These are phyloP conservation scores for Flueggea neowawraea DNA, from an alignment of 441 rosid species.

Conservation along the genomic window DNA sequence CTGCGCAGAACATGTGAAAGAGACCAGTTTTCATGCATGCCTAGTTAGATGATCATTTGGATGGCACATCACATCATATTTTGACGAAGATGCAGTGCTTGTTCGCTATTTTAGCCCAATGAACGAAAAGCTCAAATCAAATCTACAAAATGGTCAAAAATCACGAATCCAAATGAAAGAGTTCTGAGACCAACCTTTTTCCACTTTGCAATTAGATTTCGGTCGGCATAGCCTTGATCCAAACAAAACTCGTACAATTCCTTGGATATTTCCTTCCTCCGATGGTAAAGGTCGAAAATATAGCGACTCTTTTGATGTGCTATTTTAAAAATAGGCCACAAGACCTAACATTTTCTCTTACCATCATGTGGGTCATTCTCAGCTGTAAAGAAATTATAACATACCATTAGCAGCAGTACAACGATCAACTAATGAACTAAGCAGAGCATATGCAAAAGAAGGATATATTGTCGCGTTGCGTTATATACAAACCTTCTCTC, in stretches of 20 bases:
- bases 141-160: background rate
- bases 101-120: background rate
- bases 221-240: conserved; percentile 61
- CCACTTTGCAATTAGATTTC: conserved; percentile 66
- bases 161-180: too few relatives aligned
- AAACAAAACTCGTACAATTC: conserved; percentile 66
- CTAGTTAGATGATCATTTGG: too few relatives aligned
- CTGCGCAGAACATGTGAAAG: too few relatives aligned
- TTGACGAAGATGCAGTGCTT: background rate
- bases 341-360: conserved; percentile 60
- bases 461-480: background rate
- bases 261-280: conserved; percentile 61
- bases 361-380: conserved; percentile 69
- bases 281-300: conserved; percentile 50
- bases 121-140: background rate
- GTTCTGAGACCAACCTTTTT: conserved; percentile 35
- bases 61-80: too few relatives aligned
- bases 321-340: conserved; percentile 72
- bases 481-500: conserved; percentile 48
- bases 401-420: background rate
- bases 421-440: background rate
- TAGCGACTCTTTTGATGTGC: conserved; percentile 71
- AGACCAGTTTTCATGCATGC: too few relatives aligned
- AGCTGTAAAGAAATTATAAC: conserved; percentile 31
- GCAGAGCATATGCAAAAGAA: too few relatives aligned